Base-by-base conservation (phyloP, 352 stramenopile species). In the Pythium brachiatum region DNA sequence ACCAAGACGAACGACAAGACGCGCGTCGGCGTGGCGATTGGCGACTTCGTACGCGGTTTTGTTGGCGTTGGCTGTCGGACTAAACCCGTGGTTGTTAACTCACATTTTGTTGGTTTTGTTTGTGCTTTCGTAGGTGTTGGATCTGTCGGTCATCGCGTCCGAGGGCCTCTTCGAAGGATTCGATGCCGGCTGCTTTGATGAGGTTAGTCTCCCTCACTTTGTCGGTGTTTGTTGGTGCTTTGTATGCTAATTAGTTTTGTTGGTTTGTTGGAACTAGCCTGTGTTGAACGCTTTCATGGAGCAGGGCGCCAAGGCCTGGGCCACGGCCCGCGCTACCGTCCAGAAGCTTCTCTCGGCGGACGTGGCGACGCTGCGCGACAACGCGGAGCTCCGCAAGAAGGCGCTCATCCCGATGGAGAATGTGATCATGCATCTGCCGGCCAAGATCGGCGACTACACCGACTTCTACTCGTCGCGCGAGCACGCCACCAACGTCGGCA, bases 391-490 rank as follows among this genome's bases (percentile, higher is more conserved):
- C 18, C 74, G 75, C 21, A 75, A 81, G 39, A 77, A 79, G 51
- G 82, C 89, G n/a, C 75, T 98, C 25, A 73, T 97, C 63, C 83
- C 81, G 27, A 78, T 96, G 57, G 46, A 77, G 11, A 82, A 83
- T 32, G 71, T 89, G 46, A 75, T 76, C 36, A 97, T 98, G 85
- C 89, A 98, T 62, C 71, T 99, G 16, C 96, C 96, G 18, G 89
- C 92, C 54, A 84, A 80, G 32, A 97, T 99, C 60, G 94, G 94
- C 26, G 96, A 99, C 76, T 99, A 98, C 78, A 98, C 96, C 23
- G 96, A 99, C 71, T 99, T 99, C 64, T 99, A 99, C 79, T 96
- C 89, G 60, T 98, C 89, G 27, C 81, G 94, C 18, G 94, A 99
- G 73, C 96, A 99, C 77, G 96, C 96, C 15, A 98, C 94, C 46